Conservation (phyloP, 345 rosid genomes). For the Gossypium rotundifolium region DNA sequence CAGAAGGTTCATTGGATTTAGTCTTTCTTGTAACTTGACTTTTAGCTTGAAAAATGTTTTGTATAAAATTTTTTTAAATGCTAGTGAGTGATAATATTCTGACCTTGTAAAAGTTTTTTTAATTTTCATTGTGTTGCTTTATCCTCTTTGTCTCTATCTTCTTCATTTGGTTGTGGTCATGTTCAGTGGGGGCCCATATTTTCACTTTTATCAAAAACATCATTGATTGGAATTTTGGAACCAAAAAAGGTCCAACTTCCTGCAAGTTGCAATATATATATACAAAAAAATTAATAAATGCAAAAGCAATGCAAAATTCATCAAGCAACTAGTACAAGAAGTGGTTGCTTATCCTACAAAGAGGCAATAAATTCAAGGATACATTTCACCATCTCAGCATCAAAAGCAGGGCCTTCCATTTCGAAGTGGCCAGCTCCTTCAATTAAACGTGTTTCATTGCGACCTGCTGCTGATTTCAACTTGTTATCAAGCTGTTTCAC, state of each 20-base stretch:
- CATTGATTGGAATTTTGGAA: not conserved
- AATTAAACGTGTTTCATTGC: not conserved
- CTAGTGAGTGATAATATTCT: not conserved
- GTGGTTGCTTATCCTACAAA: constrained; percentile 24
- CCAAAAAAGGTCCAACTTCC: constrained; percentile 6
- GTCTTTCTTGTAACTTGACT: constrained; percentile 15
- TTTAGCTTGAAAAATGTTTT: not conserved
- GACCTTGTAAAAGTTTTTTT: constrained; percentile 10
- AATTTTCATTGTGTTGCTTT: not conserved
- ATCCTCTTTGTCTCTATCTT: not conserved
- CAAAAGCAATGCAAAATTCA: not conserved
- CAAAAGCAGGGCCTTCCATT: constrained; percentile 89
- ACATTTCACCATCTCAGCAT: constrained; percentile 64
- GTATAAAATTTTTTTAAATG: constrained; percentile 18
- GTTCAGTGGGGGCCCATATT: not conserved
- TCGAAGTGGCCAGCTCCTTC: constrained; percentile 88
- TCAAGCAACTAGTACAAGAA: not conserved
- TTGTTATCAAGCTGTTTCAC: constrained; percentile 79
- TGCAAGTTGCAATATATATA: constrained; percentile 19
- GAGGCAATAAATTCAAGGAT: constrained; percentile 56
- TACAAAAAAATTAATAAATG: not conserved
- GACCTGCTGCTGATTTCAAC: constrained; percentile 62
- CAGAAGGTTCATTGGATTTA: constrained; percentile 4
- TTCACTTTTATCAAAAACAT: not conserved
- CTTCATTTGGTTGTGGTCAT: not conserved